Percentiles rank a stretch among this genome's conserved stretches.
These are phyloP conservation scores for Termitomyces sp. DNA, from an alignment of 768 basidiomycete genomes.

Conservation along the genomic window DNA sequence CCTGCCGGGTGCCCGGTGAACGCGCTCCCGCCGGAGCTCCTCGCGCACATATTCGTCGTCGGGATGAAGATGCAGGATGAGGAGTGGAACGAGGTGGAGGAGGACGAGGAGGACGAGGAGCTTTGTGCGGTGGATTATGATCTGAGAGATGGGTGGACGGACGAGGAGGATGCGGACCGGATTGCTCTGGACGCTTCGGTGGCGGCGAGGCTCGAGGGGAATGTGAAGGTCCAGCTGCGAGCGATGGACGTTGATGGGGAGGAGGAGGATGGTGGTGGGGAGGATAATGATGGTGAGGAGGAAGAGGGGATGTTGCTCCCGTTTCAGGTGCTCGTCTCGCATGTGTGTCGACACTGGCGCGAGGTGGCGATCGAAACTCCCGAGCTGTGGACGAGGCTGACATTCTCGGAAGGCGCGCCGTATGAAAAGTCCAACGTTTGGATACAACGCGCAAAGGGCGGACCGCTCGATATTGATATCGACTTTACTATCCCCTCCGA, in stretches of 20 bases:
- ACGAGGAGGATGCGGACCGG: slow-evolving; percentile 17
- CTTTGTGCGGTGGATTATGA: slow-evolving; percentile 28
- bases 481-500: slow-evolving; percentile 27
- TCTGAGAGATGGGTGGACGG: slow-evolving; percentile 17
- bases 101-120: slow-evolving; percentile 29
- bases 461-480: slow-evolving; percentile 49
- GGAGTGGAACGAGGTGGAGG: slow-evolving; percentile 21
- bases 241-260: slow-evolving; percentile 14
- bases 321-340: slow-evolving; percentile 54
- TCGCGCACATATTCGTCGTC: slow-evolving; percentile 47
- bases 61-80: slow-evolving; percentile 35
- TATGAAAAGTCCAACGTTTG: slow-evolving; percentile 38
- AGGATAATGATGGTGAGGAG: slow-evolving; percentile 6
- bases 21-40: slow-evolving; percentile 48
- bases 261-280: slow-evolving; percentile 1
- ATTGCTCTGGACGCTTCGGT: slow-evolving; percentile 12
- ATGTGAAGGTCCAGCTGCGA: slow-evolving; percentile 15
- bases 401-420: slow-evolving; percentile 31
- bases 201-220: slow-evolving; percentile 1
- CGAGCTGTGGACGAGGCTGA: slow-evolving; percentile 49
- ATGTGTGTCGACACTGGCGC: slow-evolving; percentile 60
- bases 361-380: slow-evolving; percentile 45
- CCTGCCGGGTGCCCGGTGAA: slow-evolving; percentile 46
- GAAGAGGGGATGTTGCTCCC: slow-evolving; percentile 16
- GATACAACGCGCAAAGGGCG: slow-evolving; percentile 47